These are phyloP conservation scores for Bauhinia variegata DNA, from an alignment of 306 rosid genomes.

Conservation along the genomic window DNA sequence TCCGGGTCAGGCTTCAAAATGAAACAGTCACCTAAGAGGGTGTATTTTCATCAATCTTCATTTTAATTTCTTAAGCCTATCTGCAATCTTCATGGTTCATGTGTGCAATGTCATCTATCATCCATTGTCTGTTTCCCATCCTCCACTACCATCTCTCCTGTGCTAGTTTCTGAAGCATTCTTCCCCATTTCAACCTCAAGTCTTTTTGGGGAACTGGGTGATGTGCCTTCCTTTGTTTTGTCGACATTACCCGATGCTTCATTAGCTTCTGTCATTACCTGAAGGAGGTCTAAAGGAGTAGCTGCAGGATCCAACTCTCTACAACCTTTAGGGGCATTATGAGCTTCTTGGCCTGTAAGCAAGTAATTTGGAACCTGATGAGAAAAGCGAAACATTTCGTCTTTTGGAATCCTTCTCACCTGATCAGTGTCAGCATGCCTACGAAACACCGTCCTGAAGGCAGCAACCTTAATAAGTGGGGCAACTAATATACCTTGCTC, in stretches of 20 bases:
- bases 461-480: slow-evolving; percentile 70
- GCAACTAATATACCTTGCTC: slow-evolving; percentile 64
- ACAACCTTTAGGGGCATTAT: slow-evolving; percentile 75
- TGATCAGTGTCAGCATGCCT: slow-evolving; percentile 53
- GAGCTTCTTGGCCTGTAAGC: slow-evolving; percentile 86
- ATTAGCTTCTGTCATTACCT: slow-evolving; percentile 55
- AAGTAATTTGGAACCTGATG: slow-evolving; percentile 88
- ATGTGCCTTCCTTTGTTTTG: slow-evolving; percentile 37
- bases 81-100: too few species aligned
- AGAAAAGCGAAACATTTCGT: slow-evolving; percentile 87
- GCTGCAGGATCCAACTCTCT: slow-evolving; percentile 98
- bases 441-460: slow-evolving; percentile 83
- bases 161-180: slow-evolving; percentile 41
- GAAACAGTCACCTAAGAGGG: slow-evolving; percentile 43
- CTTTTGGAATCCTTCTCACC: slow-evolving; percentile 67
- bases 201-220: slow-evolving; percentile 12
- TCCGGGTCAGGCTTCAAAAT: slow-evolving; percentile 61
- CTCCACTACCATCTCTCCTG: slow-evolving; percentile 42
- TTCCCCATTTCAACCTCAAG: slow-evolving; percentile 40
- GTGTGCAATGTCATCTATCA: slow-evolving; percentile 47
- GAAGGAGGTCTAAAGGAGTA: slow-evolving; percentile 82
- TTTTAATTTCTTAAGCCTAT: slow-evolving; percentile 42
- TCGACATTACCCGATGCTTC: slow-evolving; percentile 38
- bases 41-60: slow-evolving; percentile 53
- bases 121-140: slow-evolving; percentile 44